These are phyloP conservation scores for Plasmodium reichenowi DNA, from an alignment of 169 alveolate species.

Conservation along the genomic window DNA sequence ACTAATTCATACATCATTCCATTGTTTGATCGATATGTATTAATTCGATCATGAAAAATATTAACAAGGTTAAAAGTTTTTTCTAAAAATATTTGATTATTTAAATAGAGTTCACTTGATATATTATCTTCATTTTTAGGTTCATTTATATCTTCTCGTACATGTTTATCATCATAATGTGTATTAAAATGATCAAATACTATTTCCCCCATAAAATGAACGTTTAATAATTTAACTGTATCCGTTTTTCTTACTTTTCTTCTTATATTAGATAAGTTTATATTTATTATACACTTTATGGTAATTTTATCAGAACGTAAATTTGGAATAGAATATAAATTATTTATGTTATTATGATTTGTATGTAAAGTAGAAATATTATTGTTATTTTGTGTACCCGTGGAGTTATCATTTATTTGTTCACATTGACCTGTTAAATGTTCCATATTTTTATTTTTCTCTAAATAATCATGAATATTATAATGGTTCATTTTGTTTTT, in stretches of 20 bases:
- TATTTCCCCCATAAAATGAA: slow-evolving; percentile 48
- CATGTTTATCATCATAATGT: no score
- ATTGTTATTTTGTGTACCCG: background rate
- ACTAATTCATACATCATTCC: slow-evolving; percentile 59
- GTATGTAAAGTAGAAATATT: background rate
- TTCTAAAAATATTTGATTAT: slow-evolving; percentile 53
- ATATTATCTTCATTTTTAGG: background rate
- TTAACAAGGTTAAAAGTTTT: slow-evolving; percentile 50
- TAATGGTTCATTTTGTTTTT: background rate
- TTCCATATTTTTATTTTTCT: background rate
- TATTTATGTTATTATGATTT: background rate
- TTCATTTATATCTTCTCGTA: background rate
- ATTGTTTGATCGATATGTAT: slow-evolving; percentile 67
- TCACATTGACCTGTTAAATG: background rate
- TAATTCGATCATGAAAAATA: slow-evolving; percentile 65
- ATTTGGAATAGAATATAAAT: no score
- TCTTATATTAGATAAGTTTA: slow-evolving; percentile 14
- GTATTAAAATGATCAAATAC: slow-evolving; percentile 51
- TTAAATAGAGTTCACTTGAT: slow-evolving; percentile 5
- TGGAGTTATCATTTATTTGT: background rate
- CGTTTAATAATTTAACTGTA: slow-evolving; percentile 17
- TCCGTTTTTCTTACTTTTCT: slow-evolving; percentile 54
- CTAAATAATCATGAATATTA: background rate
- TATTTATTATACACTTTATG: slow-evolving; percentile 41
- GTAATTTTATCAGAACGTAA: background rate